Evolutionary conservation across 2,329 filamentous ascomycete species (phyloP).

Genomic region (Coniochaeta hoffmannii): DNA sequence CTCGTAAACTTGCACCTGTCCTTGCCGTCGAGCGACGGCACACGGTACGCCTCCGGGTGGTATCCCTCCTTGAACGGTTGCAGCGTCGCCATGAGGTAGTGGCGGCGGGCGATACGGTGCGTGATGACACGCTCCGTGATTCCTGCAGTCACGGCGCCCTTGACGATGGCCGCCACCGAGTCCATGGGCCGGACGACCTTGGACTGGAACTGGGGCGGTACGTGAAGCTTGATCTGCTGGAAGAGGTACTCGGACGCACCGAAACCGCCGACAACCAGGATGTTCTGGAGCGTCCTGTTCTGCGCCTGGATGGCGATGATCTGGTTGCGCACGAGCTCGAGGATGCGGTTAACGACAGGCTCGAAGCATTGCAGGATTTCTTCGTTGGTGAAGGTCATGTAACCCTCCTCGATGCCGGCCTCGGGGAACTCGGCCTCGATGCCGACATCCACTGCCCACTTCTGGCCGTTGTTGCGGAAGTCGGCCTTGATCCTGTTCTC

Average conservation of each 20-base stretch:
- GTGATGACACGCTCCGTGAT: constrained; percentile 97
- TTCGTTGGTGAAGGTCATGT: constrained; percentile 99
- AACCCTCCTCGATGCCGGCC: constrained; percentile 95
- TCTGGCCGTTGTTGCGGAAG: constrained; percentile 98
- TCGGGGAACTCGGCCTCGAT: constrained; percentile 98
- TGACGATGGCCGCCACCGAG: constrained; percentile 96
- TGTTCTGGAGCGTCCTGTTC: constrained; percentile 89
- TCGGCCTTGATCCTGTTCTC: constrained; percentile 99
- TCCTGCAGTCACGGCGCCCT: constrained; percentile 94
- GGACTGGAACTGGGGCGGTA: constrained; percentile 94
- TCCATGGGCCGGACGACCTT: constrained; percentile 99
- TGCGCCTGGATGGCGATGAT: constrained; percentile 99
- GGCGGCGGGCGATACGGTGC: constrained; percentile 89
- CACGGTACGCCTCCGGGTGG: constrained; percentile 95
- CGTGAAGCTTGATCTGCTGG: constrained; percentile 98
- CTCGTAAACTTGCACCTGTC: constrained; percentile 98
- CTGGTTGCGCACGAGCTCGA: constrained; percentile 94
- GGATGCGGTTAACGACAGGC: constrained; percentile 92
- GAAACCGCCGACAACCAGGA: constrained; percentile 94
- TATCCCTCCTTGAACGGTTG: constrained; percentile 99
- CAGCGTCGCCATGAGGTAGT: constrained; percentile 98
- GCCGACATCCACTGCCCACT: constrained; percentile 97
- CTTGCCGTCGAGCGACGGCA: constrained; percentile 92
- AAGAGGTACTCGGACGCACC: constrained; percentile 98
- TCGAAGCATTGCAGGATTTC: constrained; percentile 99